Evolutionary conservation across 225 moss, liverwort and hornwort species (phyloP).

Genomic region (Marchantia polymorpha): DNA sequence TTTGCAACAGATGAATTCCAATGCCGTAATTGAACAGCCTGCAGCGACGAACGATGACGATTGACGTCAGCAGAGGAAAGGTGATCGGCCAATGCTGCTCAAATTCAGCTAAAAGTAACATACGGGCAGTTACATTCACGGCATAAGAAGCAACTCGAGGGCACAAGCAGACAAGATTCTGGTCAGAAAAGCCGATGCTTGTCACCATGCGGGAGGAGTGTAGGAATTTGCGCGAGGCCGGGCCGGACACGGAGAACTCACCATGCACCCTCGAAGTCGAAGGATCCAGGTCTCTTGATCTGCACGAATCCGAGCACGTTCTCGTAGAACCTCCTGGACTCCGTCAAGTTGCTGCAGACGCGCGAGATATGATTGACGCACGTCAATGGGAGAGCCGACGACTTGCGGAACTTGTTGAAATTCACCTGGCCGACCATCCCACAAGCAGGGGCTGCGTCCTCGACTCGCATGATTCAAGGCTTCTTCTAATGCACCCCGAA

Average conservation of each 20-base stretch:
- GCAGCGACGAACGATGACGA: not conserved
- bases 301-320: conserved; percentile 56
- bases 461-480: not conserved
- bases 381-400: conserved; percentile 44
- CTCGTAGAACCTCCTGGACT: conserved; percentile 50
- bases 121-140: too few relatives aligned
- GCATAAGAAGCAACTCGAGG: too few relatives aligned
- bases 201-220: not conserved
- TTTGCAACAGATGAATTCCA: conserved; percentile 77
- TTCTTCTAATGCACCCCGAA: too few relatives aligned
- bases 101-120: too few relatives aligned
- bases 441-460: not conserved
- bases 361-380: conserved; percentile 68
- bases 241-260: conserved; percentile 17
- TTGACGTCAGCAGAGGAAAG: not conserved
- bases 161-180: too few relatives aligned
- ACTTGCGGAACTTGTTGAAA: conserved; percentile 13
- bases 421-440: not conserved
- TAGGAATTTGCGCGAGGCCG: too few relatives aligned
- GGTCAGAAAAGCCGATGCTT: not conserved
- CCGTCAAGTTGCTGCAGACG: conserved; percentile 47
- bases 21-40: conserved; percentile 90
- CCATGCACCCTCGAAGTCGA: conserved; percentile 65
- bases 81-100: too few relatives aligned
- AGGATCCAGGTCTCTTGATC: conserved; percentile 58